Base-by-base conservation (phyloP, 306 rosid species). In the Glycine tomentella region DNA sequence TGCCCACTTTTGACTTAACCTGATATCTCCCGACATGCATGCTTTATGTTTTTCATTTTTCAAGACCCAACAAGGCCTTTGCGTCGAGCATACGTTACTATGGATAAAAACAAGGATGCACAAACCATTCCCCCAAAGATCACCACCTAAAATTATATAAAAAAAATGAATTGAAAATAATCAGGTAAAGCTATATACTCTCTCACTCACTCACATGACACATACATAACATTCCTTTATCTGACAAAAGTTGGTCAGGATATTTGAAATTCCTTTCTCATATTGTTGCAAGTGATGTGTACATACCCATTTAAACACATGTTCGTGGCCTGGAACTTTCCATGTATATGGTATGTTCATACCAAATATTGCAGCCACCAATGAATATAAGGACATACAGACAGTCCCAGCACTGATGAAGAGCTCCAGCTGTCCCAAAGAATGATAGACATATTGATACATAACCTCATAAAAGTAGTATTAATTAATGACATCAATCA, bases 1-100 rank as follows among this genome's bases (percentile, higher is more conserved):
- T 15, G 74, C n/a, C 68, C 51, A 40, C 68, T 74, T 68, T 44
- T 56, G 73, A 72, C 49, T 38, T 50, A 72, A 65, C 46, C 15
- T 20, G 62, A n/a, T 79, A 71, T 72, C 36, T 59, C 64, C 55
- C 55, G 69, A 51, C 77, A 76, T 46, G 69, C 55, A 69, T 34
- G 31, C 66, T 69, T 44, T 36, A 71, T 52, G 71, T 49, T 52
- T 76, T 63, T 92, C 92, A 94, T 57, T 46, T 76, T 62, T 94
- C 92, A 94, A 78, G 98, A 90, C 78, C 94, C 97, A 51, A 95
- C 90, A 49, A 95, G 95, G 65, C 98, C 98, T 87, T 89, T 95
- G 86, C 90, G 94, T 67, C 97, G 87, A 16, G 98, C 98, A 80
- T 92, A 92, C 2, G 95, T 72, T 69, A 89, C 84, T 75, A 92